Evolutionary conservation across 371 early-diverging fungal genomes (phyloP), one percentile per base, ranked within the genome.

Genomic region (Lichtheimia hyalospora): DNA sequence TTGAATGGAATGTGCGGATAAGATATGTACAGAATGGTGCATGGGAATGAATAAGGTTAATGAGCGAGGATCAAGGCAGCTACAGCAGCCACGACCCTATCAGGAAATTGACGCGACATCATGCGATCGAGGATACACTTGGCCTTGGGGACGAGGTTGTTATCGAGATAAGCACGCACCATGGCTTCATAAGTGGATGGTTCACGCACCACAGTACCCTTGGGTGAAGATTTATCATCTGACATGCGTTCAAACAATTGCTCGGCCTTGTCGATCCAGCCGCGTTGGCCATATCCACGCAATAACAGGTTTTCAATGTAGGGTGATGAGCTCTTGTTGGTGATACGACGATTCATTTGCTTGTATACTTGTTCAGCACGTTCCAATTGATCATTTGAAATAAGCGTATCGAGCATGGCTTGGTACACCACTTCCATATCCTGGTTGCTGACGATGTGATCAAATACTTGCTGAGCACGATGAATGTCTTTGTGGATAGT

Each of bases 161-260:
- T 84, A 24, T 75, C 74, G 25, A 83, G 60, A 54, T 84, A 84
- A 6, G 81, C 84, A 44, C 74, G 74, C 1, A 84, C 78, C 87
- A 86, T 82, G 54, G 82, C 83, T 67, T 84, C 84, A 73, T 77
- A 86, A 2, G 85, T 86, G 57, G 83, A 84, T 3, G 86, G 86
- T 54, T 84, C 86, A 53, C 84, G 79, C 48, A 80, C 73, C 34
- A 59, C 54, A 2, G 49, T 46, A 7, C 62, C 62, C 12, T 42
- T 18, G 2, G 55, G 28, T 18, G 40, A 24, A 6, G 46, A 6
- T 57, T 79, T 73, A 27, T 80, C 75, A 60, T 86, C 86, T 6
- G 67, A 57, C 87, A 86, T 86, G n/a, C 68, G 67, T 16, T 83
- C 67, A 64, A 86, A 86, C 20, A 86, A 61, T 3, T 49, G 50